phyloP scores from a whole-genome alignment of 2,329 filamentous ascomycete species.

The Botryotinia calthae region DNA sequence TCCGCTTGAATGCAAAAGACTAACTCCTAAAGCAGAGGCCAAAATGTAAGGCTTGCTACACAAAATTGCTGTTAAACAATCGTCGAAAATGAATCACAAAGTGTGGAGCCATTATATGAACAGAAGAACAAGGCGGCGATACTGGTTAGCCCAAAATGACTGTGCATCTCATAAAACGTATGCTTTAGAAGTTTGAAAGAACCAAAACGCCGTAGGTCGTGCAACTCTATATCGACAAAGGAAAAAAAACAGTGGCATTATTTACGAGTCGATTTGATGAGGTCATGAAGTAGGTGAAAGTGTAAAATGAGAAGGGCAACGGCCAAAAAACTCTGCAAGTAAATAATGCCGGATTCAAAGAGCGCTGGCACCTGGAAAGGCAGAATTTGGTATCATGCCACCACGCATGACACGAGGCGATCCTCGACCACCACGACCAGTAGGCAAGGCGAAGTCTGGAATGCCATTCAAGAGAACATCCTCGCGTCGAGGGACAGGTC shows the following conservation, averaged over 20 bases:
- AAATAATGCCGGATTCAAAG: slow-evolving; percentile 24
- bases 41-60: slow-evolving; percentile 8
- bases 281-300: slow-evolving; percentile 23
- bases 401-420: slow-evolving; percentile 25
- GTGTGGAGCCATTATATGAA: neutral
- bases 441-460: slow-evolving; percentile 78
- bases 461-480: slow-evolving; percentile 77
- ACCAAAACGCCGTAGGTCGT: slow-evolving; percentile 19
- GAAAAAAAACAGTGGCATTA: slow-evolving; percentile 26
- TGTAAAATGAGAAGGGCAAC: slow-evolving; percentile 25
- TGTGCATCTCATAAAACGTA: slow-evolving; percentile 2
- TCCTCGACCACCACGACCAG: slow-evolving; percentile 33
- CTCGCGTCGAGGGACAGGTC: slow-evolving; percentile 49
- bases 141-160: neutral
- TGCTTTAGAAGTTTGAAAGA: slow-evolving; percentile 7
- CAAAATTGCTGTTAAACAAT: slow-evolving; percentile 11
- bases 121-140: neutral
- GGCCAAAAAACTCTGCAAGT: slow-evolving; percentile 24
- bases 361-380: slow-evolving; percentile 46
- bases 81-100: neutral
- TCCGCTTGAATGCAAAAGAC: slow-evolving; percentile 1
- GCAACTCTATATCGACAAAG: slow-evolving; percentile 30
- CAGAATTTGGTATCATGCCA: slow-evolving; percentile 51
- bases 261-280: slow-evolving; percentile 26
- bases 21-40: slow-evolving; percentile 2